Conservation (phyloP, 495 filamentous ascomycete species). For the Penicillium mononematosum region DNA sequence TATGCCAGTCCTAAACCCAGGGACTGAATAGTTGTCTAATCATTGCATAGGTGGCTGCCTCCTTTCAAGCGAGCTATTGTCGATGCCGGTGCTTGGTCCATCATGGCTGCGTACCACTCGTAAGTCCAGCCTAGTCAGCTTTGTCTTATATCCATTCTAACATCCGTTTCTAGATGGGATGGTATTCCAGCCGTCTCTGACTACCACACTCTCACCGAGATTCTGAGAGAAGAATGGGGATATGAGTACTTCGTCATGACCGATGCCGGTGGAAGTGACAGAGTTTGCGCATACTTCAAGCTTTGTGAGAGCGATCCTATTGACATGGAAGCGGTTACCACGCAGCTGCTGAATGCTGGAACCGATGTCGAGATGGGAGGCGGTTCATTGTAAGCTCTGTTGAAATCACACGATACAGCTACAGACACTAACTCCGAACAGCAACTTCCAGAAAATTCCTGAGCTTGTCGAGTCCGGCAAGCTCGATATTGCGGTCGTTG, state of each 20-base stretch:
- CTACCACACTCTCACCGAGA: slow-evolving; percentile 61
- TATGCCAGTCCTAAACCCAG: slow-evolving; percentile 10
- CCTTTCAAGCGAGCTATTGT: slow-evolving; percentile 66
- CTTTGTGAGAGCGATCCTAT: slow-evolving; percentile 57
- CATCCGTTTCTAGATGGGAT: slow-evolving; percentile 45
- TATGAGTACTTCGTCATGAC: slow-evolving; percentile 62
- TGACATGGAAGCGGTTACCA: slow-evolving; percentile 57
- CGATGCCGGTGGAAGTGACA: slow-evolving; percentile 65
- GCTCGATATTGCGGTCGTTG: slow-evolving; percentile 52
- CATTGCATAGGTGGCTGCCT: slow-evolving; percentile 52
- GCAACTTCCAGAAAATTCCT: slow-evolving; percentile 64
- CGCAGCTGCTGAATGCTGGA: slow-evolving; percentile 60
- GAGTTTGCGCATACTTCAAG: slow-evolving; percentile 60
- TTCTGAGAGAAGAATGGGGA: slow-evolving; percentile 66
- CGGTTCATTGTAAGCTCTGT: slow-evolving; percentile 52
- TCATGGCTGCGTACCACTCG: slow-evolving; percentile 69
- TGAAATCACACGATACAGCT: neutral
- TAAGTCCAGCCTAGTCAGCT: slow-evolving; percentile 22
- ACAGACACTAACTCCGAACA: slow-evolving; percentile 14
- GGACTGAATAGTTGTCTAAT: neutral
- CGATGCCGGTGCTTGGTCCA: slow-evolving; percentile 60
- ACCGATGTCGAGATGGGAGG: slow-evolving; percentile 76
- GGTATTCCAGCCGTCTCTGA: slow-evolving; percentile 63
- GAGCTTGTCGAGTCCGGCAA: slow-evolving; percentile 58
- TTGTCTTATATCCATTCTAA: neutral